A percentile compares a stretch with the other conserved stretches of the same genome.
Conservation (phyloP, 352 stramenopile genomes). For the Phytophthora constricta region DNA sequence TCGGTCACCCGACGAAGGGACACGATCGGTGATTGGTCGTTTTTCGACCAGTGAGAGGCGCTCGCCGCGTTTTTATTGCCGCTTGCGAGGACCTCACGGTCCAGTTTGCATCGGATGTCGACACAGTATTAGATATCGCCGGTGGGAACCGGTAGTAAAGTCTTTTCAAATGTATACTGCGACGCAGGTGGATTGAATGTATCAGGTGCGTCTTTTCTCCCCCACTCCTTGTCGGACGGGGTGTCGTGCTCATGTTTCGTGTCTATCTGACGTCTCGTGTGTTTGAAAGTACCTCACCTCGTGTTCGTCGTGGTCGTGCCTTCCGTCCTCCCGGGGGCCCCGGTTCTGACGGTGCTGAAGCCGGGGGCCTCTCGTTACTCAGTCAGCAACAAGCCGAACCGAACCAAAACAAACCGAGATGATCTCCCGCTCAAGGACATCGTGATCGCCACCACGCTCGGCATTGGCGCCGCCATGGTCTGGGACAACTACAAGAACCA, state of each 20-base stretch:
- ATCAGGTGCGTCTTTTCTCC: background rate
- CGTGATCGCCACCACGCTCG: constrained; percentile 72
- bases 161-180: background rate
- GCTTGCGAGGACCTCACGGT: constrained; percentile 4
- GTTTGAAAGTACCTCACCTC: background rate
- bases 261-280: constrained; percentile 28
- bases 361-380: constrained; percentile 31
- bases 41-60: constrained; percentile 26
- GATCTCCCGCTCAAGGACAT: constrained; percentile 87
- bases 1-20: background rate
- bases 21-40: no score
- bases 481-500: constrained; percentile 77
- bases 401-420: constrained; percentile 34
- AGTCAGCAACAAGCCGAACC: constrained; percentile 33
- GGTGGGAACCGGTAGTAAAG: background rate
- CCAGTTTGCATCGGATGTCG: background rate
- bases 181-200: background rate
- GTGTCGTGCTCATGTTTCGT: constrained; percentile 38
- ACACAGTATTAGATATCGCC: background rate
- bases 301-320: constrained; percentile 7
- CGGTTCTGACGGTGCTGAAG: constrained; percentile 31
- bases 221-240: constrained; percentile 12
- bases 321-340: constrained; percentile 7
- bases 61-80: constrained; percentile 37
- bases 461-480: constrained; percentile 48